These are phyloP conservation scores for Leptographium wingfieldii DNA, from an alignment of 2,329 filamentous ascomycete species.

Conservation along the genomic window DNA sequence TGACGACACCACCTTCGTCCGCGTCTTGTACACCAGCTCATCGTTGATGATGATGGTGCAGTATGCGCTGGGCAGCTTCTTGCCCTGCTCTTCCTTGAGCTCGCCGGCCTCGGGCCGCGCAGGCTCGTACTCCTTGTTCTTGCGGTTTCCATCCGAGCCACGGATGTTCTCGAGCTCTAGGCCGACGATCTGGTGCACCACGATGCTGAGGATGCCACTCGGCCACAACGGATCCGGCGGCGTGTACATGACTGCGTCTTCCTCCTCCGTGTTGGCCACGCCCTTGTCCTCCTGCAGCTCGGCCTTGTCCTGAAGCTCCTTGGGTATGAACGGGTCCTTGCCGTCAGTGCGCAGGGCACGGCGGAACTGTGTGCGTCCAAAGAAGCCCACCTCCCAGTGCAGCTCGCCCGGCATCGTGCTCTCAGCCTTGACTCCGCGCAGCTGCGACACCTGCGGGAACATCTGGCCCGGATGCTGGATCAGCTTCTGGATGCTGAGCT, in stretches of 20 bases:
- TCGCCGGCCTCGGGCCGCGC: constrained; percentile 73
- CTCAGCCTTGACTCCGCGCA: constrained; percentile 70
- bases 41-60: constrained; percentile 89
- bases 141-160: constrained; percentile 68
- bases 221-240: constrained; percentile 96
- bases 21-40: constrained; percentile 80
- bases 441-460: constrained; percentile 77
- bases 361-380: constrained; percentile 80
- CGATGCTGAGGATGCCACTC: constrained; percentile 71
- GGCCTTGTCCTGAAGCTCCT: constrained; percentile 57
- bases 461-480: constrained; percentile 89
- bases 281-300: constrained; percentile 85
- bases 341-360: constrained; percentile 77
- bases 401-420: constrained; percentile 86
- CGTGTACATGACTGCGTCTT: constrained; percentile 78
- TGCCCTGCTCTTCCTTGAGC: constrained; percentile 70
- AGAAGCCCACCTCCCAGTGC: constrained; percentile 94
- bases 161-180: constrained; percentile 86
- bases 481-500: constrained; percentile 86
- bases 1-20: constrained; percentile 83
- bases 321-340: constrained; percentile 65
- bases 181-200: constrained; percentile 92
- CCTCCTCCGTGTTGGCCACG: constrained; percentile 54
- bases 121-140: constrained; percentile 78
- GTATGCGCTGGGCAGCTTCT: constrained; percentile 76